phyloP scores from a whole-genome alignment of 306 rosid genomes.

The Cyamopsis tetragonoloba region DNA sequence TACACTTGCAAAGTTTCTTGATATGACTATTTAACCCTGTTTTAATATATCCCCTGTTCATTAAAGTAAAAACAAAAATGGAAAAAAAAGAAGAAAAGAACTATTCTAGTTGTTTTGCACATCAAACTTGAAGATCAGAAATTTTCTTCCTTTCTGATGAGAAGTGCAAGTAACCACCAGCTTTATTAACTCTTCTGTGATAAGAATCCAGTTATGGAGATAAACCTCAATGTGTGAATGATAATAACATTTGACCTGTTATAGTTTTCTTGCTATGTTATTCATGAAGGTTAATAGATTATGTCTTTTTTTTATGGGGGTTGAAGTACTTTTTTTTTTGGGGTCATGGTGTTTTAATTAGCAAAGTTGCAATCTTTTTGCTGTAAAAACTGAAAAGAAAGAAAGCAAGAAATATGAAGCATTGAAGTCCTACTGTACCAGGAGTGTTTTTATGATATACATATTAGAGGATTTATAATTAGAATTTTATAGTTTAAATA shows the following conservation, averaged over 20 bases:
- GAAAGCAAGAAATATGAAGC: not conserved
- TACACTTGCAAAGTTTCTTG: conserved; percentile 5
- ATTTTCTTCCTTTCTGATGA: conserved; percentile 1
- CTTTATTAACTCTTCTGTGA: not conserved
- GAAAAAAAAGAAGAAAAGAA: not conserved
- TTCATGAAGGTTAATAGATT: not conserved
- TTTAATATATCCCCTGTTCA: conserved; percentile 6
- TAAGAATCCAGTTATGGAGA: not conserved
- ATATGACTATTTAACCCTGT: conserved; percentile 18
- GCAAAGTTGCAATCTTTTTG: not conserved
- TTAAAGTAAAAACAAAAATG: not conserved
- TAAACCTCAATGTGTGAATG: conserved; percentile 4
- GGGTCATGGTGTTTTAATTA: not conserved
- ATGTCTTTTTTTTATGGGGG: not conserved
- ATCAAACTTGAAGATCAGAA: not conserved
- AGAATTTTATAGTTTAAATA: too few species aligned
- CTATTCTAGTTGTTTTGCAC: not conserved
- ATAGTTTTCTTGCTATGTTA: not conserved
- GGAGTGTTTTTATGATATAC: not conserved
- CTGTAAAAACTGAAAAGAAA: not conserved
- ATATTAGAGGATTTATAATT: not conserved
- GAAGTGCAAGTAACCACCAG: conserved; percentile 10
- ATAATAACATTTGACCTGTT: not conserved
- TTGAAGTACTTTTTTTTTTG: not conserved
- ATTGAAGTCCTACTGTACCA: not conserved